Base-by-base conservation (phyloP, 495 filamentous ascomycete genomes). In the Mytilinidion resinicola region DNA sequence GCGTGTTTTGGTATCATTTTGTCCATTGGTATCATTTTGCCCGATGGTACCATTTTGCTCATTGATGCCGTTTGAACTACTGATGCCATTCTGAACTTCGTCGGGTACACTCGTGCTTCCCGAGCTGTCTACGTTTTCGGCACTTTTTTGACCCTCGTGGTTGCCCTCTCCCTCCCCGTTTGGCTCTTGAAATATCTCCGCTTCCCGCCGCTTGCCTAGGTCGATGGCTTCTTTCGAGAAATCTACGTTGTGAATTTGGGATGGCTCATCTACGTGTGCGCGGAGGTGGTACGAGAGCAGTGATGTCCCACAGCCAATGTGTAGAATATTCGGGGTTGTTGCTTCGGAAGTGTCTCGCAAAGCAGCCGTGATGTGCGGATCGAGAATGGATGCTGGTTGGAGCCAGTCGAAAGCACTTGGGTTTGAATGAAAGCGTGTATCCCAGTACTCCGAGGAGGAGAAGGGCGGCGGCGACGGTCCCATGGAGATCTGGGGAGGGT, bases 261-360 rank as follows among this genome's bases (percentile, higher is more conserved):
- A 33, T 3, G 66, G 66, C 2, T 52, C 14, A 0, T 54, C 53
- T 9, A 66, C 60, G 49, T 63, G 63, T 4, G 60, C 57, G 9
- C 66, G 62, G 14, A 68, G 57, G 43, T 68, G 66, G 25, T 58
- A 65, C 3, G 66, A 66, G 1, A 68, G 53, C 41, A 63, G 42
- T 14, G 63, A 66, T 17, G 62, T 65, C 3, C 66, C 66, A 34
- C 66, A 66, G 51, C 66, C 66, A 48, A 68, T 66, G 56, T 68
- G 66, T 7, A 68, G 46, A 9, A 68, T 38, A 14, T 61, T 15
- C n/a, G 62, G 66, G 2, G 50, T 42, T 15, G 46, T 20, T 8
- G 56, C 39, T 8, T 4, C 8, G 19, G 33, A 39, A 30, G 25
- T 30, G 21, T 53, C 19, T 10, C 50, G 43, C 36, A 68, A 43